Conservation (phyloP, 1,284 basidiomycete species). For the Gymnopus androsaceus region DNA sequence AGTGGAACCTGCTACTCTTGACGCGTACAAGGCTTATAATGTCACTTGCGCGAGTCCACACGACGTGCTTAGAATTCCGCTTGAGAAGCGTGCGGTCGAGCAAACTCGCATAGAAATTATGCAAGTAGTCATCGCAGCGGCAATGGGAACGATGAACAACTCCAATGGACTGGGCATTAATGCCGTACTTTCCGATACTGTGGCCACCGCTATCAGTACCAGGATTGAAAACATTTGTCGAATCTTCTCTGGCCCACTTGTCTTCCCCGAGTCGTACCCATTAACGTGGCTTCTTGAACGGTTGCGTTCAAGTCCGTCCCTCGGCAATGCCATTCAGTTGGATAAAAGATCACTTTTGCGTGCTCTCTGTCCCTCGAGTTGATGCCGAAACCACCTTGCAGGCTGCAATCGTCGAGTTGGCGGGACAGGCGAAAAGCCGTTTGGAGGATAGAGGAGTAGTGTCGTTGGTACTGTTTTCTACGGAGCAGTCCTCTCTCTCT, state of each 20-base stretch:
- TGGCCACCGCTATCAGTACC: background rate
- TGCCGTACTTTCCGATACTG: background rate
- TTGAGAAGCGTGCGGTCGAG: background rate
- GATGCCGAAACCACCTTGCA: background rate
- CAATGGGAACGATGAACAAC: background rate
- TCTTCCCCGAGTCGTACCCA: background rate
- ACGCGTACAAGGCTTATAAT: background rate
- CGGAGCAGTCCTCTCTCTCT: background rate
- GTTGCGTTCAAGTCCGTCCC: background rate
- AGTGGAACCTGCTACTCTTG: background rate
- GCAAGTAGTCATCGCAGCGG: background rate
- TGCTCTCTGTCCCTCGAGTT: background rate
- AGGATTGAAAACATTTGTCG: background rate
- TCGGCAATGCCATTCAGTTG: background rate
- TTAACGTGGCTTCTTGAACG: background rate
- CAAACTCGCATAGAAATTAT: background rate
- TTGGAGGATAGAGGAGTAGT: background rate
- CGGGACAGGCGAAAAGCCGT: no score
- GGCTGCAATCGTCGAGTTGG: background rate
- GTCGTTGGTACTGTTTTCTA: background rate
- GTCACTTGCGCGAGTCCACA: background rate
- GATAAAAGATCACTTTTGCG: background rate
- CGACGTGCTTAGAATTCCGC: background rate
- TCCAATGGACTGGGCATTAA: background rate
- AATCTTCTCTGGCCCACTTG: background rate